A percentile compares a stretch with the other conserved stretches of the same genome.
These are phyloP conservation scores for Rhodomyrtus tomentosa DNA, from an alignment of 345 rosid species.

Conservation along the genomic window DNA sequence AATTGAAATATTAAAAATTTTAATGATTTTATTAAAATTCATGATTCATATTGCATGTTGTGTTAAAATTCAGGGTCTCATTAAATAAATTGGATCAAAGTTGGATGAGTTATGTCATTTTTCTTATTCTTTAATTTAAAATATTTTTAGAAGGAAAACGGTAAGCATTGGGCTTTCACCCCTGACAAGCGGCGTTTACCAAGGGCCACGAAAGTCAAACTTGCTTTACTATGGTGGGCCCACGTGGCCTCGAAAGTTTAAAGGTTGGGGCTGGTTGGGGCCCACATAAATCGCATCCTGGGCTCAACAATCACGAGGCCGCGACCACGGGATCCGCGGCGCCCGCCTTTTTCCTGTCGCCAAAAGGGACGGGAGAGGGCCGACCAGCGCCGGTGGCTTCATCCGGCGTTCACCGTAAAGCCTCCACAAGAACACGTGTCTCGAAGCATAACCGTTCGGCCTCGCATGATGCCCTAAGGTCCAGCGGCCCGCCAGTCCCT, in stretches of 20 bases:
- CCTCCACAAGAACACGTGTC: background rate
- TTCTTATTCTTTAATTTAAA: background rate
- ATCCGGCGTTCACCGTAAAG: background rate
- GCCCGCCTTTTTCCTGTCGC: rapidly evolving
- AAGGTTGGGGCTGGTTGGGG: background rate
- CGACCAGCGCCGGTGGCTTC: background rate
- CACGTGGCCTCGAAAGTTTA: background rate
- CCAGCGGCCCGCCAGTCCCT: rapidly evolving
- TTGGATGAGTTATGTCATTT: too few relatives aligned
- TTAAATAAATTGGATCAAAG: too few relatives aligned
- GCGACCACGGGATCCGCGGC: background rate
- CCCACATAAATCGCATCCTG: background rate
- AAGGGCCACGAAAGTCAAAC: background rate
- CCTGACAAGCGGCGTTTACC: background rate
- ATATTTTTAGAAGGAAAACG: background rate
- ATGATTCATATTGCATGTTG: too few relatives aligned
- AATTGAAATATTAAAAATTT: too few relatives aligned
- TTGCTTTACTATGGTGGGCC: background rate
- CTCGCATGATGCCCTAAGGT: background rate
- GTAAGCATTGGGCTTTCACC: background rate
- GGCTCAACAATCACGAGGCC: background rate
- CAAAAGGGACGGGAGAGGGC: background rate
- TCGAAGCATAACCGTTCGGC: background rate
- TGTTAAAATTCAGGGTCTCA: too few relatives aligned
- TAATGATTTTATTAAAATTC: too few relatives aligned